Conservation (phyloP, 768 basidiomycete genomes). For the Kondoa malvinella region DNA sequence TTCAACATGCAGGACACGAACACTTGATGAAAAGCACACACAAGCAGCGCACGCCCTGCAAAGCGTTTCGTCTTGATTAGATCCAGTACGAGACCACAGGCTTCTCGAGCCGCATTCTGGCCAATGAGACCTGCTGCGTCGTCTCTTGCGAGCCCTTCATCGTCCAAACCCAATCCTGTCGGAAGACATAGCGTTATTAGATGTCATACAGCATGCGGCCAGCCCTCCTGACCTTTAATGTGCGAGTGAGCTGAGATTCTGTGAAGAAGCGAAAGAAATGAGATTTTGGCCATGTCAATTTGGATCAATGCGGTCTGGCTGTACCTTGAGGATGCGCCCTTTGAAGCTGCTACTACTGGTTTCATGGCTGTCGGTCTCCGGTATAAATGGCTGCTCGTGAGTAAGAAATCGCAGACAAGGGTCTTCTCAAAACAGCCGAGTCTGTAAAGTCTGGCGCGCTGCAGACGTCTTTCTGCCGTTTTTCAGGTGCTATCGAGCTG, state of each 20-base stretch:
- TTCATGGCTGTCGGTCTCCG: not conserved
- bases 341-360: not conserved
- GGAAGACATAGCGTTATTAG: conserved; percentile 30
- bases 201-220: conserved; percentile 81
- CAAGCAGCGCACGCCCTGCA: conserved; percentile 71
- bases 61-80: conserved; percentile 82
- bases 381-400: not conserved
- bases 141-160: conserved; percentile 58
- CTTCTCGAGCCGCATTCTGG: conserved; percentile 78
- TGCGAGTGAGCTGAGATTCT: not conserved
- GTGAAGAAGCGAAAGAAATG: not conserved
- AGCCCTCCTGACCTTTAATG: conserved; percentile 1
- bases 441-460: no score
- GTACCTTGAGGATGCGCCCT: not conserved
- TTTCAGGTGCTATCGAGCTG: no score
- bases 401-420: not conserved
- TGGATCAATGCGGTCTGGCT: no score
- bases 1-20: not conserved
- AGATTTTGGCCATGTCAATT: no score
- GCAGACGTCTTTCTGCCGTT: no score
- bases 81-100: conserved; percentile 76
- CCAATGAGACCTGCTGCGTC: conserved; percentile 79
- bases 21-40: not conserved
- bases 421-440: not conserved
- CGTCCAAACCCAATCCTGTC: conserved; percentile 74